Evolutionary conservation across 1,284 basidiomycete genomes (phyloP), one percentile per base, ranked within the genome.

Genomic region (Retiboletus flavoniger): DNA sequence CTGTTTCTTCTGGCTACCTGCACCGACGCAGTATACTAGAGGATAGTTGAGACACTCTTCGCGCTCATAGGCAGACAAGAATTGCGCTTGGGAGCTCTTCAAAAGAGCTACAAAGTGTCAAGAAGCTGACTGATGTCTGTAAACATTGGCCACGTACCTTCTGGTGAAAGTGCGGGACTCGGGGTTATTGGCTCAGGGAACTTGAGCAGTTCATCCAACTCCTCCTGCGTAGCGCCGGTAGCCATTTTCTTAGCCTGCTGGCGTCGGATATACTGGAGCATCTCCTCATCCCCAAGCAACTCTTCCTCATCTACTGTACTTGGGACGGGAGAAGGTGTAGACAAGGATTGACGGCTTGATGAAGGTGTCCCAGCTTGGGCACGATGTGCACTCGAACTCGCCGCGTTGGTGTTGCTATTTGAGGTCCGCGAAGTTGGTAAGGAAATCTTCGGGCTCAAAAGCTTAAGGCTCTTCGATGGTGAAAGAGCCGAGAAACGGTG

Each of bases 111-210:
- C 16, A 60, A 59, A 46, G 6, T 38, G 51, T 49, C 4, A 42
- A 56, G 57, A 24, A 51, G 53, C 28, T 58, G 39, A 38, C 34
- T 36, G 40, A 42, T 41, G 13, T 46, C 28, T 35, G 26, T n/a
- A 53, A 47, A 36, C 29, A 47, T 26, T 17, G 53, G 54, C 14
- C 19, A 77, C 83, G 66, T 72, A 94, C 92, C 79, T 61, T 85
- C 73, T 31, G 95, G 90, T 21, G 88, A 81, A 50, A 85, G 72
- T 3, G 89, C 83, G 35, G 81, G 73, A 13, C 78, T 82, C 3
- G 95, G 93, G 6, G 83, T 79, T 41, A 85, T 81, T 41, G 93
- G 91, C 63, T 97, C 93, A 1, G 97, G 97, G 77, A 99, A 99
- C 49, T 88, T 87, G 51, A 97, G 81, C 65, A 98, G 77, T 51